Conservation (phyloP, 2,329 filamentous ascomycete species). For the Fusarium papillatum region DNA sequence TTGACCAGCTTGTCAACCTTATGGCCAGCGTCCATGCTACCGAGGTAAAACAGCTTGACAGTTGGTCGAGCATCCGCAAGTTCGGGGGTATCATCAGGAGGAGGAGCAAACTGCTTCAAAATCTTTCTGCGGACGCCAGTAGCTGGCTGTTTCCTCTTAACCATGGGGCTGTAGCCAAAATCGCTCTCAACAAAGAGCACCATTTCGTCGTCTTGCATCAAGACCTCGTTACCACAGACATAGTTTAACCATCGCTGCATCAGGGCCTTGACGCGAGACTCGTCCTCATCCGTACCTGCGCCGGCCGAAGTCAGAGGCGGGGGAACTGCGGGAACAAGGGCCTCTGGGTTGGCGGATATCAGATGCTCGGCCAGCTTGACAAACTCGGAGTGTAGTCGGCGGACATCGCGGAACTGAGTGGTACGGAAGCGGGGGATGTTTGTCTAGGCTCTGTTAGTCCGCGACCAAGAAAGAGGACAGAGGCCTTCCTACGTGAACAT, state of each 20-base stretch:
- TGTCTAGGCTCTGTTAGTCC: conserved; percentile 72
- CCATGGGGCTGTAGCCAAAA: conserved; percentile 96
- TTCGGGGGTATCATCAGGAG: conserved; percentile 96
- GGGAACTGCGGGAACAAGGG: conserved; percentile 93
- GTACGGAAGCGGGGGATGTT: conserved; percentile 99
- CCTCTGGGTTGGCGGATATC: conserved; percentile 97
- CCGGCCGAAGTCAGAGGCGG: conserved; percentile 96
- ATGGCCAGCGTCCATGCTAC: conserved; percentile 96
- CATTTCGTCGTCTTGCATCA: conserved; percentile 97
- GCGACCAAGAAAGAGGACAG: not conserved
- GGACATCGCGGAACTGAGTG: conserved; percentile 97
- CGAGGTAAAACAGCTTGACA: conserved; percentile 96
- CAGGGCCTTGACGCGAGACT: conserved; percentile 86
- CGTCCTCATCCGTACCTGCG: conserved; percentile 96
- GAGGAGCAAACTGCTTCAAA: conserved; percentile 97
- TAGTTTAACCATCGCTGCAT: conserved; percentile 97
- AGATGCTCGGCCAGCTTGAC: conserved; percentile 96
- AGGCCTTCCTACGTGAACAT: conserved; percentile 82
- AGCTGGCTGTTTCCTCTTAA: conserved; percentile 95
- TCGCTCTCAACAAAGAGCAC: conserved; percentile 99
- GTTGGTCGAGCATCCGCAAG: conserved; percentile 89
- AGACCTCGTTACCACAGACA: conserved; percentile 90
- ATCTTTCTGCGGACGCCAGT: conserved; percentile 96
- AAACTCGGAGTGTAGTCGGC: conserved; percentile 95
- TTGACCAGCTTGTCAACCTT: conserved; percentile 97